Evolutionary conservation across 441 rosid genomes (phyloP).

Genomic region (Cnidoscolus chayamansa): DNA sequence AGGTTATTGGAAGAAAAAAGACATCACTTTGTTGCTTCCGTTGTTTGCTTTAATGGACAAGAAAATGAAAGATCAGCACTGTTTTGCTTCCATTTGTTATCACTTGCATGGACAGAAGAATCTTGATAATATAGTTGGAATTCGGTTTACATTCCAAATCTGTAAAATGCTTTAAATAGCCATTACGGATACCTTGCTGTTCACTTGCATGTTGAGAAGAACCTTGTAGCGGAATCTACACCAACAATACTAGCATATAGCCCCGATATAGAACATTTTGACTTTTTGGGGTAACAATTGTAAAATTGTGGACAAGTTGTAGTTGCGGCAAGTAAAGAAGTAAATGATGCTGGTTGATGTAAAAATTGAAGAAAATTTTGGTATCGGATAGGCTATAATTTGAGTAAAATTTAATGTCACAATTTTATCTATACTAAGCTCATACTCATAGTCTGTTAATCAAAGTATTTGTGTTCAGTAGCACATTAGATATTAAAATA

Average conservation of each 20-base stretch:
- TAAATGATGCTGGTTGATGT: background rate
- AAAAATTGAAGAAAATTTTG: background rate
- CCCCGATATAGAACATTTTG: background rate
- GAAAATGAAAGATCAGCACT: background rate
- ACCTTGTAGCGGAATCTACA: background rate
- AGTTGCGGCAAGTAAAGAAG: background rate
- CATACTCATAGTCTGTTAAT: background rate
- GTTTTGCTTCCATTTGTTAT: too few relatives aligned
- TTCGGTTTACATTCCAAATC: slow-evolving; percentile 1
- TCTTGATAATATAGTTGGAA: background rate
- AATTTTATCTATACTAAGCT: background rate
- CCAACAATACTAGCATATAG: background rate
- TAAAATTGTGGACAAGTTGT: background rate
- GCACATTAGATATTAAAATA: background rate
- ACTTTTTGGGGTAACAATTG: background rate
- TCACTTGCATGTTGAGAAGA: background rate
- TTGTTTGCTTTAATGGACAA: background rate
- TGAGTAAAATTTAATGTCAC: background rate
- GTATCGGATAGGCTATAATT: background rate
- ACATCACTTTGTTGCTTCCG: background rate
- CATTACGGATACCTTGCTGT: background rate
- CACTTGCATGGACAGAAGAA: background rate
- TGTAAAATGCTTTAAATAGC: background rate
- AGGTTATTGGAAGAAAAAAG: background rate
- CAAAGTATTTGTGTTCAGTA: background rate